phyloP scores from a whole-genome alignment of 257 asterid genomes.

The Solanum sejunctum region DNA sequence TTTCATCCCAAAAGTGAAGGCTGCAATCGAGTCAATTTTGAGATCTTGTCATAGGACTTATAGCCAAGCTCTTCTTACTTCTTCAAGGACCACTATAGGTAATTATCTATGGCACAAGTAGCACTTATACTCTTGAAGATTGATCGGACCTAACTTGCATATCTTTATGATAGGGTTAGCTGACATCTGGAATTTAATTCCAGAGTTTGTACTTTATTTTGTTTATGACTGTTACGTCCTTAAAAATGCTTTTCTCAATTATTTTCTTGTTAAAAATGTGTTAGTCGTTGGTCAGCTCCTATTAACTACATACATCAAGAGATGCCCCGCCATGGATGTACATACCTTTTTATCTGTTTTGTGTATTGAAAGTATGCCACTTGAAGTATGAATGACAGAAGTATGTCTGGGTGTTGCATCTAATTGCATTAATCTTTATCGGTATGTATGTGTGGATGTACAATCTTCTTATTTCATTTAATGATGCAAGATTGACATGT shows the following conservation, averaged over 20 bases:
- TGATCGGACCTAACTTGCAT: background rate
- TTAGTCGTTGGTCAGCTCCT: background rate
- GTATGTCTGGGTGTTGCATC: background rate
- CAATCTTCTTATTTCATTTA: background rate
- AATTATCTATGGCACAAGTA: slow-evolving; percentile 14
- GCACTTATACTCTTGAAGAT: background rate
- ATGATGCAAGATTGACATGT: background rate
- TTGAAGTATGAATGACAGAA: background rate
- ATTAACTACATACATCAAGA: background rate
- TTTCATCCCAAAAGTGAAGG: slow-evolving; percentile 94
- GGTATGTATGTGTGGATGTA: background rate
- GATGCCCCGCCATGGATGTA: background rate
- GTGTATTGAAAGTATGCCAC: background rate
- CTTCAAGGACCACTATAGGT: slow-evolving; percentile 95
- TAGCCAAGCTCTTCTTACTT: slow-evolving; percentile 90
- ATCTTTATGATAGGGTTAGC: background rate
- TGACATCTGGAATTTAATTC: background rate
- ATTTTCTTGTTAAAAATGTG: background rate
- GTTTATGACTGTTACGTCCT: background rate
- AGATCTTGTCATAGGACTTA: slow-evolving; percentile 83
- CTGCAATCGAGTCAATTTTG: slow-evolving; percentile 86
- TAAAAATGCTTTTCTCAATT: background rate
- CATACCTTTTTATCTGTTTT: background rate
- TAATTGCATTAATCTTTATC: background rate
- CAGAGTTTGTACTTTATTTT: background rate